phyloP scores from a whole-genome alignment of 2,329 filamentous ascomycete genomes.

The Rhynchosporium secalis region DNA sequence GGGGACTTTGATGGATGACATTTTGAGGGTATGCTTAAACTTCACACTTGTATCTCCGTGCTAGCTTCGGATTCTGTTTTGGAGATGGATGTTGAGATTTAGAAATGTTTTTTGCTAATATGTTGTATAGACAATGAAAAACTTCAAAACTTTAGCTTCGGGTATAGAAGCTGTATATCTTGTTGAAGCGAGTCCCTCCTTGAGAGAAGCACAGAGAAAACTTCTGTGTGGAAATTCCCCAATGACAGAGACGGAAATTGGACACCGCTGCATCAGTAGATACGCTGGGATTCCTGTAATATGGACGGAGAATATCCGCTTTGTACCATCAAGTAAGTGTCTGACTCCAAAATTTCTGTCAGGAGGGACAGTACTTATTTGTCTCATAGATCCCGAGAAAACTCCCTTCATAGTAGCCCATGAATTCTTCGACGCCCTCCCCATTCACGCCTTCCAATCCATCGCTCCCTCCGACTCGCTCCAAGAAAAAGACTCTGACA shows the following conservation, averaged over 20 bases:
- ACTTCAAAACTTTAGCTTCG: slow-evolving; percentile 75
- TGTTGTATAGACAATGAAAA: slow-evolving; percentile 68
- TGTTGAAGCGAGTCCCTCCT: slow-evolving; percentile 84
- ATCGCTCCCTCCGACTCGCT: slow-evolving; percentile 50
- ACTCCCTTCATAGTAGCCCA: slow-evolving; percentile 94
- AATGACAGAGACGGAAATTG: slow-evolving; percentile 70
- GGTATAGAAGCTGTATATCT: slow-evolving; percentile 88
- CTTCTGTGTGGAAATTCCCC: slow-evolving; percentile 75
- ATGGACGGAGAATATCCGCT: slow-evolving; percentile 71
- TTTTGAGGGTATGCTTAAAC: slow-evolving; percentile 68
- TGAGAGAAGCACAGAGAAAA: slow-evolving; percentile 75
- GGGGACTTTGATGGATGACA: slow-evolving; percentile 96
- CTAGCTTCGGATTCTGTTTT: neutral
- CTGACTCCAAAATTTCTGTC: neutral
- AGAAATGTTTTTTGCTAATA: slow-evolving; percentile 18
- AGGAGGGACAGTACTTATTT: slow-evolving; percentile 2
- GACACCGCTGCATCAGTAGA: slow-evolving; percentile 74
- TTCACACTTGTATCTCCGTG: neutral
- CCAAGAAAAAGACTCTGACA: slow-evolving; percentile 24
- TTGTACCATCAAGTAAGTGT: slow-evolving; percentile 28
- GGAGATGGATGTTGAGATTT: no score
- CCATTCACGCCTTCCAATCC: slow-evolving; percentile 92
- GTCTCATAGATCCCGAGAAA: slow-evolving; percentile 58
- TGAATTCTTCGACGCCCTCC: slow-evolving; percentile 97
- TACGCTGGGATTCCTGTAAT: slow-evolving; percentile 73